Base-by-base conservation (phyloP, 2,329 filamentous ascomycete genomes). In the Cladosporium sp. region DNA sequence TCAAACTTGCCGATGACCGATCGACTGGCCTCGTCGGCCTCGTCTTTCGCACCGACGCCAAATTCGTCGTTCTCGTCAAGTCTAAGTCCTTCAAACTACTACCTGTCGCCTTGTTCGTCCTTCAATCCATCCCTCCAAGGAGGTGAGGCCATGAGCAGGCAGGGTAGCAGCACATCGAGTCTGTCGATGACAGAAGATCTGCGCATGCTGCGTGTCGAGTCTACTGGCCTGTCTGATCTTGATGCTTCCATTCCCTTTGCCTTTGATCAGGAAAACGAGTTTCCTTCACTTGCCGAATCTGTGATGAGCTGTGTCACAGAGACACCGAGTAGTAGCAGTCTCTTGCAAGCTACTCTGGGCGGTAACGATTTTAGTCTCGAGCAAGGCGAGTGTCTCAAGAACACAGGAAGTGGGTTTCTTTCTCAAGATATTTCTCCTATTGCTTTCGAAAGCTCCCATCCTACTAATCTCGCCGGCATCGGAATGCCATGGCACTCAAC, bases 121-220 rank as follows among this genome's bases (percentile, higher is more conserved):
- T 37, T 40, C 19, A 42, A 18, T 22, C 41, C 49, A 4, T 52
- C 49, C 3, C 40, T 46, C 13, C 33, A 9, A 18, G 33, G 34
- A 16, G 34, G 62, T 54, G 62, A 63, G 53, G 58, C 54, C n/a
- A 65, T 77, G 73, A 76, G 73, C 61, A 70, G 74, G 60, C 66
- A 74, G 57, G 13, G 10, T 13, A 77, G 74, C 63, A 77, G 74
- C 63, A 64, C 67, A 55, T 61, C 58, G 60, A 70, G 69, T 61
- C 64, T 67, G 42, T 66, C 66, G 53, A 69, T 74, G 60, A 64
- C 66, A 62, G 68, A 69, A 62, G 63, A 66, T 44, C 61, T 73
- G 59, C 68, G 68, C 56, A 74, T 75, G 72, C 63, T 73, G 64
- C 70, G 70, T 46, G 63, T 73, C 62, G 64, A 69, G 56, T 76